These are phyloP conservation scores for Gaeumannomyces tritici DNA, from an alignment of 2,329 filamentous ascomycete species.

Conservation along the genomic window DNA sequence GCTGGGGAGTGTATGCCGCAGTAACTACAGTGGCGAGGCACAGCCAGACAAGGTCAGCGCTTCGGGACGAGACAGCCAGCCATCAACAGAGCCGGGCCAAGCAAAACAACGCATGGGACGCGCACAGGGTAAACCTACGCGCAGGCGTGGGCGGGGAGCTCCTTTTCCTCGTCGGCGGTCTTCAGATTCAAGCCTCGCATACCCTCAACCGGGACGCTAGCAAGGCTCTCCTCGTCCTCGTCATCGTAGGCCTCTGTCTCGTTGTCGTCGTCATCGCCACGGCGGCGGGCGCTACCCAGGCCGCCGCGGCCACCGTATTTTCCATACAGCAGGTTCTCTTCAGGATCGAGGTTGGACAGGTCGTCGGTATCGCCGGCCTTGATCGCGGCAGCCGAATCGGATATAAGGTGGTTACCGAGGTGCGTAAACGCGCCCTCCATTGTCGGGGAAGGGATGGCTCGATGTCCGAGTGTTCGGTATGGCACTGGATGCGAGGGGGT, in stretches of 20 bases:
- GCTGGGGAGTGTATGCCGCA: conserved; percentile 95
- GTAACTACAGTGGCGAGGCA: conserved; percentile 47
- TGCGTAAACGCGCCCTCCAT: conserved; percentile 89
- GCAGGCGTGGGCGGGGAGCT: conserved; percentile 90
- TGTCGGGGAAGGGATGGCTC: conserved; percentile 13
- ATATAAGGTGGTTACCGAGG: conserved; percentile 77
- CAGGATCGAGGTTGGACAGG: conserved; percentile 59
- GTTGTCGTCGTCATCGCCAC: conserved; percentile 83
- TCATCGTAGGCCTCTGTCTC: conserved; percentile 76
- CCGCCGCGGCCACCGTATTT: conserved; percentile 52
- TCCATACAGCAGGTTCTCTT: conserved; percentile 73
- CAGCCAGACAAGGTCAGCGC: neutral
- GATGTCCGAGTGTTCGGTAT: neutral
- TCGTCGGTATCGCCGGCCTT: conserved; percentile 76
- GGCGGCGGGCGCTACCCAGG: conserved; percentile 31
- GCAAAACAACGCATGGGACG: neutral
- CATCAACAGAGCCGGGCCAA: neutral
- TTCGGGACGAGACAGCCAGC: neutral
- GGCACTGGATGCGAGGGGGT: neutral
- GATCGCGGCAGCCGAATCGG: conserved; percentile 76
- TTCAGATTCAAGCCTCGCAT: conserved; percentile 53
- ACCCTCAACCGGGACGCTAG: conserved; percentile 72
- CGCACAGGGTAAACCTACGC: conserved; percentile 51
- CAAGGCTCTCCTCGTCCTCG: conserved; percentile 67
- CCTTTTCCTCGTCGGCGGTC: conserved; percentile 69